phyloP scores from a whole-genome alignment of 2,329 filamentous ascomycete species.

The Colletotrichum phormii region DNA sequence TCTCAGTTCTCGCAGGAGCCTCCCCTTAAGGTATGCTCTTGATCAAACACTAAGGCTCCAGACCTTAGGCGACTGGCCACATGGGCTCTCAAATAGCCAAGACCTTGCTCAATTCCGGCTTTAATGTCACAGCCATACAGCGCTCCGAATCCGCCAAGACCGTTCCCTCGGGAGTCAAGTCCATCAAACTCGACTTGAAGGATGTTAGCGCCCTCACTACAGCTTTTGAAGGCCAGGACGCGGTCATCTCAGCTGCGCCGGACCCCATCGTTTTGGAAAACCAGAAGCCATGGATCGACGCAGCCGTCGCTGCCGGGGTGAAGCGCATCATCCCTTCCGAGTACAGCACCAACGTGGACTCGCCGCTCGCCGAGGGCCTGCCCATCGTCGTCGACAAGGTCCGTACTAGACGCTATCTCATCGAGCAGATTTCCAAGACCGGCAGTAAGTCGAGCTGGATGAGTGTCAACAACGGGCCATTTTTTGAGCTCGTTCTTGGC shows the following conservation, averaged over 20 bases:
- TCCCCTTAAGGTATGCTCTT: too few relatives aligned
- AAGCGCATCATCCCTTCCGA: slow-evolving; percentile 66
- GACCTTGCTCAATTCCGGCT: slow-evolving; percentile 44
- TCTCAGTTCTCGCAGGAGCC: too few relatives aligned
- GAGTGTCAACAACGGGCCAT: slow-evolving; percentile 55
- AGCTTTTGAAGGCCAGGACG: slow-evolving; percentile 67
- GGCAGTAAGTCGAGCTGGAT: slow-evolving; percentile 44
- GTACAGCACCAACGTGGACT: slow-evolving; percentile 50
- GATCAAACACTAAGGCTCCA: background rate
- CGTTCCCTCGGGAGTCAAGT: slow-evolving; percentile 44
- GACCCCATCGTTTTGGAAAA: slow-evolving; percentile 49
- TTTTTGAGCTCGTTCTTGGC: slow-evolving; percentile 44
- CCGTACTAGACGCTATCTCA: slow-evolving; percentile 27
- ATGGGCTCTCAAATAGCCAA: slow-evolving; percentile 47
- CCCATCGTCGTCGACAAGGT: slow-evolving; percentile 40
- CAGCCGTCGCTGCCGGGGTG: slow-evolving; percentile 63
- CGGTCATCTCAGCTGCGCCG: slow-evolving; percentile 61
- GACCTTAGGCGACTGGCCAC: slow-evolving; percentile 43
- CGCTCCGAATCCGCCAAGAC: slow-evolving; percentile 54
- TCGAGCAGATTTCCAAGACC: slow-evolving; percentile 23
- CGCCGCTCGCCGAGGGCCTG: slow-evolving; percentile 33
- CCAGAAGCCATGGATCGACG: slow-evolving; percentile 63
- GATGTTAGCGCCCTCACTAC: slow-evolving; percentile 57
- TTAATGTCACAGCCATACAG: slow-evolving; percentile 50
- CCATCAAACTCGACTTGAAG: slow-evolving; percentile 50